phyloP scores from a whole-genome alignment of 2,329 filamentous ascomycete species.

The Penicillium sp. region DNA sequence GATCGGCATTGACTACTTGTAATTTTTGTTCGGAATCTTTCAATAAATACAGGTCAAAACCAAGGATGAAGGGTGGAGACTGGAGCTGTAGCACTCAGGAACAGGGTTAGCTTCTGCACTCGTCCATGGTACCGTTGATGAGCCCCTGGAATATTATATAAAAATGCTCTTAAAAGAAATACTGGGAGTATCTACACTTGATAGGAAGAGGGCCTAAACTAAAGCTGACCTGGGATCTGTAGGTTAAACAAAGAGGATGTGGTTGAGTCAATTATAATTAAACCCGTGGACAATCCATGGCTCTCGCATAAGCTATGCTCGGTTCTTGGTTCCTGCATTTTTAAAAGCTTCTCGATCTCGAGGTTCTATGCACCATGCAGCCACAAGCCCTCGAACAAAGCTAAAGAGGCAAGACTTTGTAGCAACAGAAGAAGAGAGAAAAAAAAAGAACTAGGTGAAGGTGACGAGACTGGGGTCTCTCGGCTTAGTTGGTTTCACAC shows the following conservation, averaged over 20 bases:
- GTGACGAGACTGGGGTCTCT: not conserved
- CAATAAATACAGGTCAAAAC: constrained; percentile 3
- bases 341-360: not conserved
- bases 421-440: not conserved
- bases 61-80: constrained; percentile 16
- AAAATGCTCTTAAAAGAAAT: not conserved
- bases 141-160: constrained; percentile 7
- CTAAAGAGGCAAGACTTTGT: not conserved
- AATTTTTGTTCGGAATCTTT: not conserved
- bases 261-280: not conserved
- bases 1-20: not conserved
- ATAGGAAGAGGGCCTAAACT: not conserved
- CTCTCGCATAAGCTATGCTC: not conserved
- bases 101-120: constrained; percentile 28
- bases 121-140: constrained; percentile 21
- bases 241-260: not conserved
- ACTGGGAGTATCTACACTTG: not conserved
- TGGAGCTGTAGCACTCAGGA: constrained; percentile 22
- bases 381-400: not conserved
- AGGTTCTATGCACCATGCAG: constrained; percentile 3
- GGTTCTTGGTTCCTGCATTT: constrained; percentile 2
- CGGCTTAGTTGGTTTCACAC: not conserved
- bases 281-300: not conserved
- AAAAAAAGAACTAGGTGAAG: not conserved
- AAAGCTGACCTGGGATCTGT: not conserved